Base-by-base conservation (phyloP, 768 basidiomycete genomes). In the Rossbeevera mucosa region DNA sequence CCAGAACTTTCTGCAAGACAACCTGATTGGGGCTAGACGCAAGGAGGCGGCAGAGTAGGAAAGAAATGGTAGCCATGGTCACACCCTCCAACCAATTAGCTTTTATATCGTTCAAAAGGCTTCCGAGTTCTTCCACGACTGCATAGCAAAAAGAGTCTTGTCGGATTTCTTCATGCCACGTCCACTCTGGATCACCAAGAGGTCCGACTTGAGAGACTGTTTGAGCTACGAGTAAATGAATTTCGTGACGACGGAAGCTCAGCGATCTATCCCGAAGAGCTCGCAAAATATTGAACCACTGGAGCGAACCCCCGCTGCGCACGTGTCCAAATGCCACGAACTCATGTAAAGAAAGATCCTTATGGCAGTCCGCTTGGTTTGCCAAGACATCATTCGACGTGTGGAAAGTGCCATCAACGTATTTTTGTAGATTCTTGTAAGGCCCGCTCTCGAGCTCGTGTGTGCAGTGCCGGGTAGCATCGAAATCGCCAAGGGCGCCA, bases 251-350 rank as follows among this genome's bases (percentile, higher is more conserved):
- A 29, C 67, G 61, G 50, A 81, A 74, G 4, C 65, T 70, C 48
- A 81, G 55, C 2, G 58, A 56, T 20, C 68, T 63, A 5, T 68
- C 65, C 2, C 67, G 65, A n/a, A 81, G 59, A 53, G 76, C 76
- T 30, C 74, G 70, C 12, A 69, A 54, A 30, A 81, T 74, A 53
- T 80, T 81, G 31, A 72, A 58, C 80, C 78, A 80, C 42, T 81
- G 80, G 0, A 81, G 57, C 7, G 51, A 60, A 0, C 64, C 52
- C 1, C 80, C 79, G 30, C 72, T 66, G 6, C 80, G 75, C 36
- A 81, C 55, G 44, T 67, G 63, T 13, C 71, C 73, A 47, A 78
- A 81, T 0, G 73, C 67, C 11, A 72, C 63, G 22, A 66, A 74
- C 47, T 81, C 78, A 21, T 80, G 76, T 3, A 76, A 53, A 13